These are phyloP conservation scores for Mycosphaerella sp. DNA, from an alignment of 2,329 filamentous ascomycete species.

Conservation along the genomic window DNA sequence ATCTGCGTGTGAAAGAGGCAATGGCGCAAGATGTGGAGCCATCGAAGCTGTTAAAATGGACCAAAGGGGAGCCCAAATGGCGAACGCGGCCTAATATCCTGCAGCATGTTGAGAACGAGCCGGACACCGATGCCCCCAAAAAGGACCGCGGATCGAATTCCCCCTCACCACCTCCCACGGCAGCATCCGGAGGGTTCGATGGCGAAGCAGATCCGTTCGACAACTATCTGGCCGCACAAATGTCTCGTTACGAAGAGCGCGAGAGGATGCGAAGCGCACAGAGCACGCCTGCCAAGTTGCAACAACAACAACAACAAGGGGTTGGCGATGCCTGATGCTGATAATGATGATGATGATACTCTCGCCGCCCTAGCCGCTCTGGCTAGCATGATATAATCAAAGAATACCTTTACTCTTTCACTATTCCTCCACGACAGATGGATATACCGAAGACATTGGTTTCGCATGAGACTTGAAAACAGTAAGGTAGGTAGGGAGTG, in stretches of 20 bases:
- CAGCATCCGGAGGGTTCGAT: constrained; percentile 29
- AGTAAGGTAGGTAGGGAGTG: too few species aligned
- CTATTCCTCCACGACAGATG: too few species aligned
- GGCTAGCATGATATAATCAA: too few species aligned
- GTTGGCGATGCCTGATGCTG: constrained; percentile 14
- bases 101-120: constrained; percentile 7
- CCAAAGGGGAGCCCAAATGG: constrained; percentile 22
- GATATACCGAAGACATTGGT: too few species aligned
- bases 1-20: constrained; percentile 29
- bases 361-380: too few species aligned
- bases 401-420: too few species aligned
- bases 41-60: constrained; percentile 31
- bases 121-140: constrained; percentile 6
- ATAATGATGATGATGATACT: too few species aligned
- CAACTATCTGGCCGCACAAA: constrained; percentile 29
- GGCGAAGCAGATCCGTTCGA: constrained; percentile 33
- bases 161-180: constrained; percentile 28
- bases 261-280: constrained; percentile 21
- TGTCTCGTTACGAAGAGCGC: constrained; percentile 28
- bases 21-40: constrained; percentile 36
- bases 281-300: constrained; percentile 24
- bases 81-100: constrained; percentile 12
- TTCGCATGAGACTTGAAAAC: too few species aligned
- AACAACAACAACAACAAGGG: constrained; percentile 13
- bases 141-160: constrained; percentile 6